Evolutionary conservation across 108 stramenopile genomes (phyloP).

Genomic region (Cyclotella choctawhatcheeana): DNA sequence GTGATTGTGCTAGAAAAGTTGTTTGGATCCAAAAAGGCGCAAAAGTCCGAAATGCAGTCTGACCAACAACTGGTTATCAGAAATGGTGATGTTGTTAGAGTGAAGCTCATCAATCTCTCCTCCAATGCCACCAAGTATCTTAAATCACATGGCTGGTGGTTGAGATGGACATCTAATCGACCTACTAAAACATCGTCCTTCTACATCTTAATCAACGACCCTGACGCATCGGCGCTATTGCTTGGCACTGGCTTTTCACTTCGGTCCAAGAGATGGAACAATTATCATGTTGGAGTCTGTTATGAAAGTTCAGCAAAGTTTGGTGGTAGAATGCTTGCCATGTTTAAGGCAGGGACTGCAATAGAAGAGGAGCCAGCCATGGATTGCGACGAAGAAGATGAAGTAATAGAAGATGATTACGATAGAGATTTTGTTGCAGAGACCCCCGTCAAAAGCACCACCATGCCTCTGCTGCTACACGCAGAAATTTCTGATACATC

Average conservation of each 20-base stretch:
- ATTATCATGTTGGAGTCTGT: constrained; percentile 79
- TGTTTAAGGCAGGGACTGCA: constrained; percentile 54
- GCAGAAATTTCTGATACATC: constrained; percentile 17
- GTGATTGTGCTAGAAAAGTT: constrained; percentile 65
- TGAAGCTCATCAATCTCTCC: constrained; percentile 61
- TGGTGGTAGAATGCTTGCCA: constrained; percentile 86
- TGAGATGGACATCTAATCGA: constrained; percentile 82
- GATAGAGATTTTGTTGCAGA: constrained; percentile 39
- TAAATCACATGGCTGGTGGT: constrained; percentile 92
- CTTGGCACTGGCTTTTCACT: constrained; percentile 79
- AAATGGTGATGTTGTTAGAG: constrained; percentile 80
- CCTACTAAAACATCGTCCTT: constrained; percentile 76
- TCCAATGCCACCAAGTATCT: constrained; percentile 69
- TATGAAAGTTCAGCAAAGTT: constrained; percentile 72
- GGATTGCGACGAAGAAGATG: constrained; percentile 43
- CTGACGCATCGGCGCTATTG: constrained; percentile 45
- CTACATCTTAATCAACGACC: constrained; percentile 55
- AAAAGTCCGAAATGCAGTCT: constrained; percentile 5
- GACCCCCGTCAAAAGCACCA: constrained; percentile 38
- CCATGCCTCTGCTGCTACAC: constrained; percentile 36
- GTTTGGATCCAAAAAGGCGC: constrained; percentile 27
- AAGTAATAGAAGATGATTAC: constrained; percentile 60
- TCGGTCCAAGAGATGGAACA: constrained; percentile 74
- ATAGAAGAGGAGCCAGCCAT: constrained; percentile 33
- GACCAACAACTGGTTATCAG: constrained; percentile 54